Percentiles rank a stretch among this genome's conserved stretches.
phyloP scores from a whole-genome alignment of 352 stramenopile species.

The Phytophthora ramorum region DNA sequence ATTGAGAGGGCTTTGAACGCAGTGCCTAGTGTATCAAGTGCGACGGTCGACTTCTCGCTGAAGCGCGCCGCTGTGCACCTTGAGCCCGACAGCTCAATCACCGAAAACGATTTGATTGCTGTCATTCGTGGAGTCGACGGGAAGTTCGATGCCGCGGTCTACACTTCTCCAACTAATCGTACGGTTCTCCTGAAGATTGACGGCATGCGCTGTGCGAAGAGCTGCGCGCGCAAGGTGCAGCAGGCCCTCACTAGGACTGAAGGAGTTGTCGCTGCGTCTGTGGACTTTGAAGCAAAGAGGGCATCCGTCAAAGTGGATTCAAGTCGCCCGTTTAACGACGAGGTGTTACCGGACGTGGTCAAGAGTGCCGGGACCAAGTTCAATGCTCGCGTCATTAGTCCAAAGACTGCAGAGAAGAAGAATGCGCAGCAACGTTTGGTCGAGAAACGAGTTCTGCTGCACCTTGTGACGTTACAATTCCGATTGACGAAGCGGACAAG shows the following conservation, averaged over 20 bases:
- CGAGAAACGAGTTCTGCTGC: background rate
- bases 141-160: background rate
- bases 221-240: conserved; percentile 58
- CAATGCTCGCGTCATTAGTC: conserved; percentile 36
- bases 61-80: background rate
- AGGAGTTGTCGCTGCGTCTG: conserved; percentile 63
- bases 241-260: conserved; percentile 84
- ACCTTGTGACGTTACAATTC: conserved; percentile 44
- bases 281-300: conserved; percentile 60
- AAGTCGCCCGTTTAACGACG: conserved; percentile 45
- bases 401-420: background rate
- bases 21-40: background rate
- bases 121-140: background rate
- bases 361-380: conserved; percentile 40
- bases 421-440: background rate
- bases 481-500: conserved; percentile 50
- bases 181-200: conserved; percentile 63
- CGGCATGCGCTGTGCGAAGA: conserved; percentile 65
- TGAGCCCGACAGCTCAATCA: background rate
- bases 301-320: conserved; percentile 59
- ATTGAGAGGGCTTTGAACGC: background rate
- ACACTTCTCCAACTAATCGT: conserved; percentile 1
- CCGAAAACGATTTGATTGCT: background rate
- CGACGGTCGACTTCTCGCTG: background rate
- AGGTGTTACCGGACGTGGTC: conserved; percentile 58